Conservation (phyloP, 1,284 basidiomycete genomes). For the Cutaneotrichosporon dermatis region DNA sequence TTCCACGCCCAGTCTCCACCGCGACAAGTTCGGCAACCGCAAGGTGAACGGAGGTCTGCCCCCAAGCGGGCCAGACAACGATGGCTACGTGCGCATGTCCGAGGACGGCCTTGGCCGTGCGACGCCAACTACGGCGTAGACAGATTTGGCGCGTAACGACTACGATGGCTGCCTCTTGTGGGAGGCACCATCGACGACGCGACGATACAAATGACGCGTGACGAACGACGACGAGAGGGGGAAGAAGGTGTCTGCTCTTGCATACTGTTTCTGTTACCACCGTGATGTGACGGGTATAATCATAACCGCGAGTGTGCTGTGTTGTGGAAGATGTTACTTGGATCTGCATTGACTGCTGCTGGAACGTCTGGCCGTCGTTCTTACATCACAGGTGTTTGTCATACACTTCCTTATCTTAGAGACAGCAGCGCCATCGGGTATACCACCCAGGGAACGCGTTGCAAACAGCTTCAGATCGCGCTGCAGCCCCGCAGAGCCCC, state of each 20-base stretch:
- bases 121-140: background rate
- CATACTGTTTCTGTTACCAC: background rate
- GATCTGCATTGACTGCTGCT: no score
- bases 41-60: background rate
- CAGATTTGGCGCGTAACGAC: background rate
- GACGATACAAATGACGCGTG: no score
- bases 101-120: background rate
- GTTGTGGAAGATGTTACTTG: background rate
- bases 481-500: no score
- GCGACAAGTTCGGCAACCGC: background rate
- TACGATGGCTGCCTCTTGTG: no score
- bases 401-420: no score
- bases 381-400: no score
- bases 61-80: background rate
- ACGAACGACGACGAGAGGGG: background rate
- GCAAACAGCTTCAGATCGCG: no score
- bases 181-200: background rate
- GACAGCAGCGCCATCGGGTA: no score
- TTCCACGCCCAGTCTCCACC: constrained; percentile 4
- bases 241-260: background rate
- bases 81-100: background rate
- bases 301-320: background rate
- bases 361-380: no score
- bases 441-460: no score
- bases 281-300: constrained; percentile 6